Evolutionary conservation across 148 eudicot genomes (phyloP), one percentile per base, ranked within the genome.

Genomic region (Fagopyrum tataricum): DNA sequence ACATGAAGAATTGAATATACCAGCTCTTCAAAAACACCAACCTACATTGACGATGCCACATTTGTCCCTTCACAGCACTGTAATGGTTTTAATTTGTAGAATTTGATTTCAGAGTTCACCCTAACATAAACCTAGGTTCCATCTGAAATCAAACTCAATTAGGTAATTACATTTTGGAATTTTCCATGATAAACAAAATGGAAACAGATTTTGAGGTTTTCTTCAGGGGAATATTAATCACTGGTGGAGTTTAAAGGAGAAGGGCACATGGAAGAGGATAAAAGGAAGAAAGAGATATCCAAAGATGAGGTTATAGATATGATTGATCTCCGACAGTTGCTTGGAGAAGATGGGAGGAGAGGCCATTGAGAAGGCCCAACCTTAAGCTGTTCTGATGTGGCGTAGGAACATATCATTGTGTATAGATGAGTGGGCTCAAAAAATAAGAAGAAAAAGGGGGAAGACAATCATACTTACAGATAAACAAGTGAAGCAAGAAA

Each of bases 401-500:
- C 31, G 3, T 14, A 13, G 0, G 24, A 56, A 61, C 14, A 10
- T 61, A 61, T 61, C 41, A 61, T 26, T 61, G 67, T 61, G 67
- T 40, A 61, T 17, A 55, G 37, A 59, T 64, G 20, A 18, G 39
- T 64, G 9, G 4, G 20, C 18, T 43, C 6, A 18, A 46, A 20
- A n/a, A 10, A 21, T 13, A 31, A 23, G 6, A 51, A 14, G 24
- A 56, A 4, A 24, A 4, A 59, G 26, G 37, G 39, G 20, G 43
- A 62, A 62, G 69, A 37, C 7, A 9, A 17, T 61, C 44, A 61
- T 70, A 85, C 99, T 90, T 92, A 96, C 99, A 96, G 79, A 75
- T 96, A 96, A 67, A 92, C 83, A 41, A 96, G 79, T 59, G 89
- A 77, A 49, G 96, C 97, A 41, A 87, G 87, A 78, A 92, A 88